Percentiles rank a stretch among this genome's conserved stretches.
phyloP scores from a whole-genome alignment of 441 rosid species.

The Populus hybrid region DNA sequence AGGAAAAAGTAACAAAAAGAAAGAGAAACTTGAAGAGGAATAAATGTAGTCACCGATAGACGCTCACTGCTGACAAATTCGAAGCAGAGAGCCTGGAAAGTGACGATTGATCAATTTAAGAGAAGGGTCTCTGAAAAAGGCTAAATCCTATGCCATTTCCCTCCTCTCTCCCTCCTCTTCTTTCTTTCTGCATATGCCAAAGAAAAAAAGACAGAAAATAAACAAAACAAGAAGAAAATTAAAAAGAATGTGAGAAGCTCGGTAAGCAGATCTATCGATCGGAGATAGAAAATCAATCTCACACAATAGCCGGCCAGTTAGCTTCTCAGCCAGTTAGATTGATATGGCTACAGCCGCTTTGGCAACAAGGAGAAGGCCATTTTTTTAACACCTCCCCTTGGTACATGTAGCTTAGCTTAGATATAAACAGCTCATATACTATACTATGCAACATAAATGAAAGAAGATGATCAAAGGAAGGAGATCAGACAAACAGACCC shows the following conservation, averaged over 20 bases:
- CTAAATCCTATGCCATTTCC: slow-evolving; percentile 30
- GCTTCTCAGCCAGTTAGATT: slow-evolving; percentile 27
- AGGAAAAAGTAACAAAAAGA: no score
- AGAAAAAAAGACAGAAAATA: not conserved
- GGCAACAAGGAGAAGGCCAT: slow-evolving; percentile 61
- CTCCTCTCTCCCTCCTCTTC: slow-evolving; percentile 42
- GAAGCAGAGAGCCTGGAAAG: slow-evolving; percentile 39
- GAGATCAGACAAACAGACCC: not conserved
- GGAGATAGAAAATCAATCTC: slow-evolving; percentile 24
- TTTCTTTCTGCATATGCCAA: not conserved
- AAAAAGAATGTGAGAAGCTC: slow-evolving; percentile 51
- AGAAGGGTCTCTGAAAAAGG: slow-evolving; percentile 35
- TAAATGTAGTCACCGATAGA: slow-evolving; percentile 27
- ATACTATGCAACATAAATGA: not conserved
- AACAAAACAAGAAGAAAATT: no score
- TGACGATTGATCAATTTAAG: slow-evolving; percentile 18
- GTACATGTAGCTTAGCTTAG: slow-evolving; percentile 50
- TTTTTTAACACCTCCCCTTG: slow-evolving; percentile 38
- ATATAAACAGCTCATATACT: not conserved
- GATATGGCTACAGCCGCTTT: slow-evolving; percentile 63
- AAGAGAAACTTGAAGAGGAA: no score
- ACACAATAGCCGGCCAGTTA: slow-evolving; percentile 68
- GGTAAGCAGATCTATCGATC: slow-evolving; percentile 75
- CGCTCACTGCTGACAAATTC: slow-evolving; percentile 24
- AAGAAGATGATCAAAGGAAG: not conserved